These are phyloP conservation scores for Sicyos edulis DNA, from an alignment of 306 rosid species.

Conservation along the genomic window DNA sequence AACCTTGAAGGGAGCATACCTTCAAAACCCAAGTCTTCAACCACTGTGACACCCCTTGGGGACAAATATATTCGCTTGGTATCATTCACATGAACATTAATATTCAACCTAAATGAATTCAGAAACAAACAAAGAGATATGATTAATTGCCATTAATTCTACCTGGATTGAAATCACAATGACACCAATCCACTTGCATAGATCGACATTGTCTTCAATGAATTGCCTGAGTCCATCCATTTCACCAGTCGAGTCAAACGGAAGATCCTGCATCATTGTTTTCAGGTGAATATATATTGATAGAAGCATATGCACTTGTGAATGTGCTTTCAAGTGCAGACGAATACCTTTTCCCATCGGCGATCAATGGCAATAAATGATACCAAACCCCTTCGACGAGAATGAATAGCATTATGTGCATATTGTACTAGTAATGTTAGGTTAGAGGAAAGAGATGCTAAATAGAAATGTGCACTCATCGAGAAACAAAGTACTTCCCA, in stretches of 20 bases:
- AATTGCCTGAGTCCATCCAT: constrained; percentile 54
- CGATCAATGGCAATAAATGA: constrained; percentile 68
- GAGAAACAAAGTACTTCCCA: constrained; percentile 6
- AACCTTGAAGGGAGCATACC: no score
- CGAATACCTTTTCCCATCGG: constrained; percentile 66
- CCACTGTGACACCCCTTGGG: no score
- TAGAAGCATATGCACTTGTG: neutral
- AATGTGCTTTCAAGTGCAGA: neutral
- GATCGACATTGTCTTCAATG: constrained; percentile 57
- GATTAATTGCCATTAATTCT: neutral
- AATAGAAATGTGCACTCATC: neutral
- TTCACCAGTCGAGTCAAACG: constrained; percentile 77
- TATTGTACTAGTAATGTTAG: constrained; percentile 49
- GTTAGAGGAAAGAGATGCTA: constrained; percentile 40
- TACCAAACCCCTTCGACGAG: constrained; percentile 69
- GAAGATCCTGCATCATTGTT: constrained; percentile 64
- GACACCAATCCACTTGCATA: constrained; percentile 77
- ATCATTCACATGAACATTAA: no score
- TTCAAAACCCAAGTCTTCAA: no score
- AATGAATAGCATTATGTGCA: constrained; percentile 43
- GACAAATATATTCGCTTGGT: no score
- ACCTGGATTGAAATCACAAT: constrained; percentile 67
- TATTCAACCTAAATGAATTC: neutral
- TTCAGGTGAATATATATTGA: neutral
- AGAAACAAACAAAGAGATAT: constrained; percentile 18